A percentile compares a stretch with the other conserved stretches of the same genome.
These are phyloP conservation scores for Colletotrichum sp. DNA, from an alignment of 2,329 filamentous ascomycete genomes.

Conservation along the genomic window DNA sequence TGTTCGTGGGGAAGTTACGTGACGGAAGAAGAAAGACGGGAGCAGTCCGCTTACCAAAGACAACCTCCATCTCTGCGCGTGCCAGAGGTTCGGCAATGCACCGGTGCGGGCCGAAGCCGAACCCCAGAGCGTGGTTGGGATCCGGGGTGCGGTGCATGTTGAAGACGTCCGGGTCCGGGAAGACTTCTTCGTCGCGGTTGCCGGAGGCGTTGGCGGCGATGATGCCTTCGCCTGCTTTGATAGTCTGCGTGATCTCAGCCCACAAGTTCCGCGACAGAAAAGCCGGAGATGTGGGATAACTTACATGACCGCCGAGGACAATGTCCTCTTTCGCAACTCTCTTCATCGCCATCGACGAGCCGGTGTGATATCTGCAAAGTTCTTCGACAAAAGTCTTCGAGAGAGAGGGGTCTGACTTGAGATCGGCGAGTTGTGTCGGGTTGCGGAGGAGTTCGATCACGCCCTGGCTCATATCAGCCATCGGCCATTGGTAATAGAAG, in stretches of 20 bases:
- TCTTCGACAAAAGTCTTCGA: slow-evolving; percentile 49
- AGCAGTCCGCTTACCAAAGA: slow-evolving; percentile 41
- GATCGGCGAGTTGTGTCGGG: slow-evolving; percentile 43
- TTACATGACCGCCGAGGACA: slow-evolving; percentile 44
- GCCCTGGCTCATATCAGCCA: slow-evolving; percentile 33
- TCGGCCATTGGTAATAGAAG: too few species aligned
- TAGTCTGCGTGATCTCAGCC: slow-evolving; percentile 27
- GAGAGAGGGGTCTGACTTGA: slow-evolving; percentile 43
- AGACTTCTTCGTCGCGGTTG: slow-evolving; percentile 52
- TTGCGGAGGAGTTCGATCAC: slow-evolving; percentile 49
- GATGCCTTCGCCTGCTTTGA: slow-evolving; percentile 49
- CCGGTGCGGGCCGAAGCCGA: slow-evolving; percentile 50
- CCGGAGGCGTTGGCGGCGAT: slow-evolving; percentile 53
- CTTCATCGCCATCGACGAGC: slow-evolving; percentile 51
- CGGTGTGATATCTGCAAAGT: slow-evolving; percentile 53
- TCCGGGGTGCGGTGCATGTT: slow-evolving; percentile 44
- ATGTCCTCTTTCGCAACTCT: slow-evolving; percentile 53
- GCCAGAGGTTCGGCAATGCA: slow-evolving; percentile 52
- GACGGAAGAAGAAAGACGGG: background rate
- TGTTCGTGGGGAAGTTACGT: background rate
- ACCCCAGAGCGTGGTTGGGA: slow-evolving; percentile 43
- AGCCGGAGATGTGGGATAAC: background rate
- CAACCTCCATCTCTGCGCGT: slow-evolving; percentile 44
- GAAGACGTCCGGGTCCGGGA: slow-evolving; percentile 45
- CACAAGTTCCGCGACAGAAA: background rate